Base-by-base conservation (phyloP, 2,329 filamentous ascomycete species). In the Fusarium avenaceum region DNA sequence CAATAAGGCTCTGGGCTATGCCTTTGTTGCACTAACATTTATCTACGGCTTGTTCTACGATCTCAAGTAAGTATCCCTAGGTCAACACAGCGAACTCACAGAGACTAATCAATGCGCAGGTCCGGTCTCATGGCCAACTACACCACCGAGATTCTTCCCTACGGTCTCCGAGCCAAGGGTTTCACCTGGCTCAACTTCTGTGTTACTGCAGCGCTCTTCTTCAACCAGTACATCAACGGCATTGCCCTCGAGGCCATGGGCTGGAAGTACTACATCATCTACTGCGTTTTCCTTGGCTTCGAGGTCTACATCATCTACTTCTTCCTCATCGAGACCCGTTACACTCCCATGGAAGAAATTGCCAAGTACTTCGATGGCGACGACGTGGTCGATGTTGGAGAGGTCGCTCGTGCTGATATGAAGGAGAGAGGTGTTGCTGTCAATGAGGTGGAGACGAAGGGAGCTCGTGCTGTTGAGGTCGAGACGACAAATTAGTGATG, bases 1-100 rank as follows among this genome's bases (percentile, higher is more conserved):
- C 4, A 71, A 67, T 15, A 65, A 62, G 10, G 62, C 10, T 38
- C 45, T 40, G 0, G 28, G 70, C 48, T 47, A 63, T 43, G 69
- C 73, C 0, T 77, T 80, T 3, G 74, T 82, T 4, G 72, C 76
- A 0, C 74, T 79, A 33, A 71, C 81, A 1, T 82, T 82, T 28
- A 73, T 80, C 22, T 82, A 77, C 57, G 77, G 76, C n/a, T 72
- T 74, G 9, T 76, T 75, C 49, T 81, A 79, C 51, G 75, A 77
- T 38, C 72, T 80, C 13, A 62, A 61, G 58, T 54, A 10, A 61
- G 56, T 20, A 8, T 3, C 2, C n/a, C 0, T 7, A 1, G 13
- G 2, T 19, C 9, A 1, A 2, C 14, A 9, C 7, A 6, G 8
- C 7, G 3, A 1, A 8, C 7, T 1, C 2, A 4, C 5, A 3